These are phyloP conservation scores for Epichloe uncinata DNA, from an alignment of 2,329 filamentous ascomycete genomes.

Conservation along the genomic window DNA sequence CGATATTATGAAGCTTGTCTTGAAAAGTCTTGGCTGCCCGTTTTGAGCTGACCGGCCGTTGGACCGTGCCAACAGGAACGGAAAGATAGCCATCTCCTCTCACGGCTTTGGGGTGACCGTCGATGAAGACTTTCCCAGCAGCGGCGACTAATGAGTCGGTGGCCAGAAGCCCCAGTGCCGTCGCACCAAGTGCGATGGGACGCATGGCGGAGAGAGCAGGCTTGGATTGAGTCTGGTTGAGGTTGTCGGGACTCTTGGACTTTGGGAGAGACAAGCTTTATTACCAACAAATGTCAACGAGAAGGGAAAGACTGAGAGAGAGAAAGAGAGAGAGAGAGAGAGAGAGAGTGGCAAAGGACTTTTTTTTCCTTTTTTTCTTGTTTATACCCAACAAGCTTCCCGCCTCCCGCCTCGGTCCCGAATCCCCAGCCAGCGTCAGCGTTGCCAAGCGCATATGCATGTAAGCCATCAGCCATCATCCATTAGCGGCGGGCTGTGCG, in stretches of 20 bases:
- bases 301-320: neutral
- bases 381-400: too few species aligned
- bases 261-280: neutral
- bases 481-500: neutral
- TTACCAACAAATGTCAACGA: neutral
- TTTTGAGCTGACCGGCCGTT: slow-evolving; percentile 9
- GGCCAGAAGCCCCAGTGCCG: slow-evolving; percentile 8
- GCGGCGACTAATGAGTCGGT: slow-evolving; percentile 1
- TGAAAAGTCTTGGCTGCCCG: slow-evolving; percentile 15
- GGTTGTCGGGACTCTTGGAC: neutral
- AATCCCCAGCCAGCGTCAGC: neutral
- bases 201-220: slow-evolving; percentile 7
- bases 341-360: neutral
- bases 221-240: neutral
- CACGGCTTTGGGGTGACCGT: slow-evolving; percentile 16
- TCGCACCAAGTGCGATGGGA: slow-evolving; percentile 3
- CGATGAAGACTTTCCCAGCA: neutral
- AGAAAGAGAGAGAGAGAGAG: too few species aligned
- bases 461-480: neutral
- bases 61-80: slow-evolving; percentile 21
- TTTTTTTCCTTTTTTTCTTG: neutral
- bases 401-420: neutral
- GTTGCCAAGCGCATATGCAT: neutral
- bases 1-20: slow-evolving; percentile 20
- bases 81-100: slow-evolving; percentile 24